Base-by-base conservation (phyloP, 139 green algal species). In the Tetradesmus lagerheimii region DNA sequence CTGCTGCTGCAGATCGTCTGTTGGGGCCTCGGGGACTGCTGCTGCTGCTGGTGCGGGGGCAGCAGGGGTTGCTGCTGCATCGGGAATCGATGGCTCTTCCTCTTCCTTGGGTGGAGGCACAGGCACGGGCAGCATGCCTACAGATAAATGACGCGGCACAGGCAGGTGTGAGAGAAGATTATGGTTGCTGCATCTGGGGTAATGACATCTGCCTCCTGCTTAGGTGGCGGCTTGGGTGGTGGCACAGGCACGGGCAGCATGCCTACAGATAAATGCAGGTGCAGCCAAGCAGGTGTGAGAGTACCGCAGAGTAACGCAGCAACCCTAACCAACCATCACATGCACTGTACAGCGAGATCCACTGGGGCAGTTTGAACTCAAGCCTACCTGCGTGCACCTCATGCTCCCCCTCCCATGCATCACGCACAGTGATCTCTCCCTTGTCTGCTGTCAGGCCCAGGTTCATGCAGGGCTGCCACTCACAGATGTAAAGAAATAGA, bases 331-430 rank as follows among this genome's bases (percentile, higher is more conserved):
- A n/a, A n/a, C n/a, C n/a, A n/a, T n/a, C n/a, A n/a, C n/a, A n/a
- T n/a, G n/a, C n/a, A n/a, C n/a, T n/a, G n/a, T n/a, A n/a, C n/a
- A n/a, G n/a, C n/a, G n/a, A n/a, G n/a, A n/a, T n/a, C n/a, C n/a
- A n/a, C n/a, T n/a, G n/a, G n/a, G n/a, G n/a, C n/a, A n/a, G n/a
- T n/a, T n/a, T n/a, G n/a, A n/a, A 50, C 43, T 25, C 15, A 64
- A 64, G 66, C 27, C 12, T 2, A 83, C 77, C 11, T 64, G 50
- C 50, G 77, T 41, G 23, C 20, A 90, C 38, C 9, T 86, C 77
- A 41, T 86, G 87, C 20, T 37, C 23, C 0, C 77, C 77, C 53
- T 80, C 50, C 87, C 87, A 90, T 20, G 47, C 53, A 2, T 86
- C 87, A 23, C 37, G 35, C 35, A 90, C 37, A 25, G 31, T 38